Evolutionary conservation across 129 eudicot species (phyloP).

Genomic region (Helichrysum umbraculigerum): DNA sequence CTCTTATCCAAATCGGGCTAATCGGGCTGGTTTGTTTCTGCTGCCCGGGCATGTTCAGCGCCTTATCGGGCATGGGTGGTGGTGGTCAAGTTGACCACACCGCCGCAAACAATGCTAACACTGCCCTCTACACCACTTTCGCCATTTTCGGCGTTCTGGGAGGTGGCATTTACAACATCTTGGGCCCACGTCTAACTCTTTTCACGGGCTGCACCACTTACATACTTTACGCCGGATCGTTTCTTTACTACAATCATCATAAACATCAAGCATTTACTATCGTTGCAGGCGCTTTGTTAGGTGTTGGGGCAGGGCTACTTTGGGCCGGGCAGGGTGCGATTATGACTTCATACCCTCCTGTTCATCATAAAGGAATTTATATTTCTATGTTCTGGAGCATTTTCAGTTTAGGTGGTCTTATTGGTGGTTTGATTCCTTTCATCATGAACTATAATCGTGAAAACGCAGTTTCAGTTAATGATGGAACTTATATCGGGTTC

Average conservation of each 20-base stretch:
- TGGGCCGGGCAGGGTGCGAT: constrained; percentile 99
- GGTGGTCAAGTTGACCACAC: constrained; percentile 95
- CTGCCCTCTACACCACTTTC: constrained; percentile 94
- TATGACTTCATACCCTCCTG: constrained; percentile 90
- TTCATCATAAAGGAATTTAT: constrained; percentile 67
- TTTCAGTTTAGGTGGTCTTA: constrained; percentile 89
- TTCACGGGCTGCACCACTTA: constrained; percentile 78
- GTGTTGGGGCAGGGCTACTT: constrained; percentile 85
- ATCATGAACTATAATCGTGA: constrained; percentile 55
- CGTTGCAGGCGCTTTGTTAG: constrained; percentile 77
- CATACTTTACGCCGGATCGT: constrained; percentile 79
- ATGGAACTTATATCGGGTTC: constrained; percentile 90
- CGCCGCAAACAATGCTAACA: constrained; percentile 92
- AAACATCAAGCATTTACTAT: constrained; percentile 69
- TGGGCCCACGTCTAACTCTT: constrained; percentile 79
- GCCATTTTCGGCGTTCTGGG: constrained; percentile 88
- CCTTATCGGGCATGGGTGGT: constrained; percentile 98
- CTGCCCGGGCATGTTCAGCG: constrained; percentile 97
- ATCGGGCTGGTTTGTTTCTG: constrained; percentile 95
- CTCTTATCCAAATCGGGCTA: constrained; percentile 64
- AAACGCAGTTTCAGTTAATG: constrained; percentile 71
- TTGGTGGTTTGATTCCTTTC: constrained; percentile 91
- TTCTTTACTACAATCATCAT: constrained; percentile 81
- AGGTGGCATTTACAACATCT: constrained; percentile 90
- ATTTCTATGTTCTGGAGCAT: constrained; percentile 93